Evolutionary conservation across 768 basidiomycete genomes (phyloP), one percentile per base, ranked within the genome.

Genomic region (Pilatotrama ljubarskyi): DNA sequence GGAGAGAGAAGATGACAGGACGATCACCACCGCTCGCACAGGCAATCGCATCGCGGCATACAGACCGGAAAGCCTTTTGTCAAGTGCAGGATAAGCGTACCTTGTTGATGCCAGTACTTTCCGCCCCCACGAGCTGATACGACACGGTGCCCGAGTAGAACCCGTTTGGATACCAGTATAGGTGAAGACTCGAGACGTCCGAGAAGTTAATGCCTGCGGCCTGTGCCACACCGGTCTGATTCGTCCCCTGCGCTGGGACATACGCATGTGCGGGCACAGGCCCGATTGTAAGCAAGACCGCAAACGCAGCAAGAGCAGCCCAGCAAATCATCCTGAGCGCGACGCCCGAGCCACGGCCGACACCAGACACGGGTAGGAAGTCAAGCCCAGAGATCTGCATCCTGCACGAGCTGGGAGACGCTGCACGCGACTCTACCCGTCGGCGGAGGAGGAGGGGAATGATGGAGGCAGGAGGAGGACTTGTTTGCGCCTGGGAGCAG

Each of bases 171-270:
- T 78, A 82, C 87, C 87, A 90, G 62, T 83, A 79, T 57, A 90
- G 67, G 64, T 78, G 72, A 50, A 94, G 77, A 22, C 76, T 79
- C 3, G 86, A 87, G 32, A 77, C 73, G 64, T 86, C 86, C 1
- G 82, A 82, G 20, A 80, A 73, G 69, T 86, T 85, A 50, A 78
- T 68, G 13, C 76, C 77, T 17, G 76, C 76, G 9, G 71, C 72
- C 54, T 77, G 75, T 67, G 77, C 72, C 32, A 69, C 71, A 18
- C 72, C 63, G 0, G 88, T 86, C 56, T 82, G 77, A 70, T 94
- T 94, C 35, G 88, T 88, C 15, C 88, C 80, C 11, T 75, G 69
- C 2, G 92, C 92, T 0, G 92, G 91, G 62, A 90, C 82, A 71
- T 93, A 94, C 0, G 76, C 84, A 18, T 54, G 57, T 7, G 65